phyloP scores from a whole-genome alignment of 345 rosid genomes.

The Stellera chamaejasme region DNA sequence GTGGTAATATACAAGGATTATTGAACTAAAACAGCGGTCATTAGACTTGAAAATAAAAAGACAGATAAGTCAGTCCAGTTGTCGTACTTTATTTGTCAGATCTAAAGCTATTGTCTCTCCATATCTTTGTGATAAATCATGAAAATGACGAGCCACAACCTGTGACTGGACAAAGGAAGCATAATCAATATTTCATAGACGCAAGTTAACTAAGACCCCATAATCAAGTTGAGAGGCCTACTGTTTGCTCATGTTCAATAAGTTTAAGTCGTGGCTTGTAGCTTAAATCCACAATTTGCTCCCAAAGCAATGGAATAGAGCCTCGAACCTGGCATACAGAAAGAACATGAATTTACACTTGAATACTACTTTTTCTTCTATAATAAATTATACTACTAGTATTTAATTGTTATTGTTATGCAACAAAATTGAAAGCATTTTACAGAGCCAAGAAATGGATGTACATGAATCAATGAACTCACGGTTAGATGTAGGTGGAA shows the following conservation, averaged over 20 bases:
- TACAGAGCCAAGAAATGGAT: not conserved
- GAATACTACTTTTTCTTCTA: too few species aligned
- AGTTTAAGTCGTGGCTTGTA: conserved; percentile 75
- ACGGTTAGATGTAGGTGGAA: not conserved
- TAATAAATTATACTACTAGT: too few species aligned
- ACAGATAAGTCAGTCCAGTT: conserved; percentile 4
- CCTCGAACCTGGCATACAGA: conserved; percentile 65
- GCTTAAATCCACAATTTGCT: conserved; percentile 97
- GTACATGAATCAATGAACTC: not conserved
- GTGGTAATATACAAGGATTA: too few species aligned
- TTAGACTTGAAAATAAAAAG: conserved; percentile 8
- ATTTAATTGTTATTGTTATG: too few species aligned
- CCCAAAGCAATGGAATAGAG: conserved; percentile 97
- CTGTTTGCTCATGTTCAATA: conserved; percentile 60
- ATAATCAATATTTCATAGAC: conserved; percentile 10
- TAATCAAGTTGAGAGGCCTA: conserved; percentile 19
- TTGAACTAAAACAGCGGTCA: too few species aligned
- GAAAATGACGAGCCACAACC: conserved; percentile 84
- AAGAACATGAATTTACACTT: conserved; percentile 7
- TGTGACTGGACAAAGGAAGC: conserved; percentile 42
- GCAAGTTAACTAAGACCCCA: conserved; percentile 8
- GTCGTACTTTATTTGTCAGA: conserved; percentile 69
- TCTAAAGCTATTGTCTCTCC: conserved; percentile 69
- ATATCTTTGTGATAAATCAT: conserved; percentile 80
- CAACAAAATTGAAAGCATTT: not conserved